Evolutionary conservation across 1,284 basidiomycete species (phyloP), one percentile per base, ranked within the genome.

Genomic region (Cerrena zonata): DNA sequence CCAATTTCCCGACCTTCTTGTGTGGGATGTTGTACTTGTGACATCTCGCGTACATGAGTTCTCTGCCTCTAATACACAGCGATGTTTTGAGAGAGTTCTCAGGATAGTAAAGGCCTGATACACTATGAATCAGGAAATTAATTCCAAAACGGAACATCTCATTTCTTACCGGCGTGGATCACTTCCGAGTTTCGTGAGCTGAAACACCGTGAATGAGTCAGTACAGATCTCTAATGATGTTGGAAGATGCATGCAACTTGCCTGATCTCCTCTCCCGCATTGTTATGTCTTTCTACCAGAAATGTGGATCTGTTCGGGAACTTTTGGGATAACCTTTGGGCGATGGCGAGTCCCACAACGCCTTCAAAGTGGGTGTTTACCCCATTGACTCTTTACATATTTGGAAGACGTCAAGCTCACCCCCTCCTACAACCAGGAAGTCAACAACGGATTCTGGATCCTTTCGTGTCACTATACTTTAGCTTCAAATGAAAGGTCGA

Each of bases 121-220:
- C 48, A 21, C n/a, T n/a, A n/a, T n/a, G n/a, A n/a, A n/a, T n/a
- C n/a, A n/a, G 24, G 47, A 58, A 21, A n/a, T 40, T 22, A 51
- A 19, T n/a, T 43, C 25, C 41, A 21, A 7, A 21, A 15, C 13
- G n/a, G n/a, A n/a, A n/a, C n/a, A n/a, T n/a, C n/a, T n/a, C 22
- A 38, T 58, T 30, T 4, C 63, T 50, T 61, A 82, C 90, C 91
- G 54, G 91, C 91, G 69, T 97, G 94, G 40, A 97, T 89, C 13
- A 99, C 95, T 63, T 98, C 95, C 1, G 92, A 95, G 65, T 97
- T 97, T 19, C 95, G 84, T 36, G 93, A 93, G 65, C 91, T 94
- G 53, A 11, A 18, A 34, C 10, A 30, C 3, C 39, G 13, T 10
- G 39, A 40, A 19, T 22, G 10, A 40, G 39, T 5, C 50, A 45